A percentile compares a stretch with the other conserved stretches of the same genome.
Evolutionary conservation across 805 yeast species (phyloP).

Genomic region (Cyberlindnera subsufficiens): DNA sequence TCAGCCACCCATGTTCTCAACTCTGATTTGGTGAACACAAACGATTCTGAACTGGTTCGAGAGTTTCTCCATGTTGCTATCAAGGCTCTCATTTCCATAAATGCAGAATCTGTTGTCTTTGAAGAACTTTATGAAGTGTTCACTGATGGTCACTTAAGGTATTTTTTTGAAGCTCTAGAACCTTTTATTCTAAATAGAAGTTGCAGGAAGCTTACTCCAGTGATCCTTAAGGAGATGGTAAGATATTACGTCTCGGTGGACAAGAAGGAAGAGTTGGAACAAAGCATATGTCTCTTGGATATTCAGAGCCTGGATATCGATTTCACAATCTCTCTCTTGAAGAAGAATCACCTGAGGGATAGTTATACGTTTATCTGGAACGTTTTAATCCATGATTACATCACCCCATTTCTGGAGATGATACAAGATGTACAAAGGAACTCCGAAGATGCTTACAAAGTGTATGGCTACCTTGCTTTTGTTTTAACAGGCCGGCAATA

Average conservation of each 20-base stretch:
- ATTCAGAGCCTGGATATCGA: conserved; percentile 71
- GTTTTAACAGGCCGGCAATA: conserved; percentile 73
- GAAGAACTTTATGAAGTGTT: conserved; percentile 42
- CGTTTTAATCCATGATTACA: conserved; percentile 58
- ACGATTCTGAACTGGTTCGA: conserved; percentile 21
- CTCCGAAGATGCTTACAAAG: conserved; percentile 23
- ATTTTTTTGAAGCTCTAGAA: conserved; percentile 50
- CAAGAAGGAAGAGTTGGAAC: conserved; percentile 50
- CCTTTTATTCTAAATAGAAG: conserved; percentile 41
- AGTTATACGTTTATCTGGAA: conserved; percentile 70
- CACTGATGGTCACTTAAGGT: conserved; percentile 22
- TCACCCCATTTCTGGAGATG: conserved; percentile 64
- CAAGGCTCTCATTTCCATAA: conserved; percentile 33
- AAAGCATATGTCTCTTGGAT: conserved; percentile 65
- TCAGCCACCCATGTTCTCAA: conserved; percentile 22
- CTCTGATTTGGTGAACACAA: conserved; percentile 5
- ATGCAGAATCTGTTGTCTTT: conserved; percentile 30
- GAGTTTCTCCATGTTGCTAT: conserved; percentile 33
- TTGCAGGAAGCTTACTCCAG: conserved; percentile 52
- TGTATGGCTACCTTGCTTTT: conserved; percentile 61
- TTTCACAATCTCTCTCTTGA: conserved; percentile 59
- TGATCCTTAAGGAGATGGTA: conserved; percentile 57
- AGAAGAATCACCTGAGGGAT: conserved; percentile 49
- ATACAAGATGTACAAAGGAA: conserved; percentile 27
- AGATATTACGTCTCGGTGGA: conserved; percentile 35